These are phyloP conservation scores for Centaurea solstitialis DNA, from an alignment of 129 eudicot genomes.

Conservation along the genomic window DNA sequence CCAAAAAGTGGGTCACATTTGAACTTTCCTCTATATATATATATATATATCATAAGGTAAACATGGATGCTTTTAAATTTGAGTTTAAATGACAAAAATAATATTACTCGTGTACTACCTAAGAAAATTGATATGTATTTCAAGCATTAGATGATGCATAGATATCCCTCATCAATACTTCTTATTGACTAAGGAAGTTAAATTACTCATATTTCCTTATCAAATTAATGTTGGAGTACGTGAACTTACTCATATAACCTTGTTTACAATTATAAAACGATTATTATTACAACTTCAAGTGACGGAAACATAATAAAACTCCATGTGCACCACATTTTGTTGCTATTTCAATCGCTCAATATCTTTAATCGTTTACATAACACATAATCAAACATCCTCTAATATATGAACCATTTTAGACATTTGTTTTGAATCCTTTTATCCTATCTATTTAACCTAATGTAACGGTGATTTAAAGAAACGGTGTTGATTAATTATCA, in stretches of 20 bases:
- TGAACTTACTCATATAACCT: neutral
- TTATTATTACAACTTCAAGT: neutral
- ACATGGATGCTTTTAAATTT: neutral
- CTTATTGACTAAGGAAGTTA: no score
- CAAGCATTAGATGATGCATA: no score
- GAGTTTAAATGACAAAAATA: neutral
- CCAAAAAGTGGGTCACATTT: no score
- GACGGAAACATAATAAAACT: neutral
- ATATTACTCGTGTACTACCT: no score
- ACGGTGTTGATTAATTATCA: neutral
- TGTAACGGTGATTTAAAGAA: neutral
- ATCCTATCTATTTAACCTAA: neutral
- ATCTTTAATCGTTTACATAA: no score
- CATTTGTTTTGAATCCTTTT: neutral
- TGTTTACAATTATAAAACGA: neutral
- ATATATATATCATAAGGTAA: neutral
- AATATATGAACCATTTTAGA: neutral
- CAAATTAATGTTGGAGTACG: neutral
- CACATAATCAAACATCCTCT: neutral
- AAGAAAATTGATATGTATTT: no score
- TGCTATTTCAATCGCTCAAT: no score
- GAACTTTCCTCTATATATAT: no score
- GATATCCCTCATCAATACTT: no score
- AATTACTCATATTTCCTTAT: neutral
- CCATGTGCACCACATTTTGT: neutral